Evolutionary conservation across 345 rosid genomes (phyloP), one percentile per base, ranked within the genome.

Genomic region (Camelina laxa): DNA sequence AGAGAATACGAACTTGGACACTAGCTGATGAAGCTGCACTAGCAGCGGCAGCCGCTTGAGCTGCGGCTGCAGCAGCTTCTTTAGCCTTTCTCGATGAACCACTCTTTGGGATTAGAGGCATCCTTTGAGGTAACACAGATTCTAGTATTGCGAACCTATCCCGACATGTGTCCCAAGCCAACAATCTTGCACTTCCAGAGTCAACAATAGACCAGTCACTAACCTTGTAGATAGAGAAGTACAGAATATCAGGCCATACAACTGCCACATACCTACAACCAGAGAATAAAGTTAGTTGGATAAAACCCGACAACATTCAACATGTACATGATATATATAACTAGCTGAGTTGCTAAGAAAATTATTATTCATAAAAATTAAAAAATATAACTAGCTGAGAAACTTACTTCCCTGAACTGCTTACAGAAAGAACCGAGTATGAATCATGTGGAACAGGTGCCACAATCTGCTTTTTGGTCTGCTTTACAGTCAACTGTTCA

Each of bases 351-450:
- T 72, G 20, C 35, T 19, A 31, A 13, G 4, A 13, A 36, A 38
- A 8, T 31, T 45, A 27, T 21, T 42, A 76, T 30, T 55, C 21
- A 45, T 5, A 35, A 39, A 24, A 24, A 13, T 27, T 5, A 35
- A 39, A 24, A 24, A 13, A 15, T 19, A 49, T 3, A 20, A 45
- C 19, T 13, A 20, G 41, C 38, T 27, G 33, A 12, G 64, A 30
- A 50, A 87, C 97, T 90, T 83, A 95, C 99, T 90, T 95, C 68
- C 99, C 97, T 2, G 99, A 95, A 84, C 92, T 88, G 93, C 99
- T 95, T 27, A 89, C 83, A 31, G 99, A 90, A 79, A 95, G 89
- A 85, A 92, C 87, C 4, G 98, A 90, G 83, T 95, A 90, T 58
- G 98, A 92, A 88, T 95, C 99, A 74, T 92, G 92, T 36, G 93